Evolutionary conservation across 768 basidiomycete genomes (phyloP), one percentile per base, ranked within the genome.

Genomic region (Filobasidium wieringae): DNA sequence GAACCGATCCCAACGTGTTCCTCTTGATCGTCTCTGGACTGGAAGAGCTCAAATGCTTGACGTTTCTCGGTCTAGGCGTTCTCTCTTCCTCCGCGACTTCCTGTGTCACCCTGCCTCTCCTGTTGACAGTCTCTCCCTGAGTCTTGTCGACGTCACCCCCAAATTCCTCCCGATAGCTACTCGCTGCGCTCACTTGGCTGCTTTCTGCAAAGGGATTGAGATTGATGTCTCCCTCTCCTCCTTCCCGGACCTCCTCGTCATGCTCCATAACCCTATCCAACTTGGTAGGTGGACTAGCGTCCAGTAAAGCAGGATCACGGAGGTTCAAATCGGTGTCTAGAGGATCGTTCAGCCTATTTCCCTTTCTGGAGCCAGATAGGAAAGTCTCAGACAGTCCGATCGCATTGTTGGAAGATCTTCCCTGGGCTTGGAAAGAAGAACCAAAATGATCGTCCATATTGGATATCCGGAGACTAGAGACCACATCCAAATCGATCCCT

Each of bases 211-310:
- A 59, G 6, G 63, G 60, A 33, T 59, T 34, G 53, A 65, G 57
- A 30, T 58, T 55, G 49, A 57, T 57, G 32, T 55, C 57, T 26
- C 47, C 39, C 39, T 41, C 37, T 30, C 62, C 52, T 34, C 62
- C 55, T 30, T 36, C 55, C 29, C 47, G 37, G 17, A 45, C 50
- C 36, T 33, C 40, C 24, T 51, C 55, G 39, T 51, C 61, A n/a
- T 49, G 29, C 41, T 57, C 60, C 22, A 57, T 22, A 31, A 29
- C 27, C 55, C 63, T 2, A 66, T 66, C 71, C 67, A 72, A 40
- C 71, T 68, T 19, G 31, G 15, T 39, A 17, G 26, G 27, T 17
- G 54, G 14, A 9, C n/a, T 8, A 11, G n/a, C 7, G 31, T 51
- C 34, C 26, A 7, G 24, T 36, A 36, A 1, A 34, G 47, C 33